Evolutionary conservation across 2,329 filamentous ascomycete genomes (phyloP).

Genomic region (Penicillium sp.): DNA sequence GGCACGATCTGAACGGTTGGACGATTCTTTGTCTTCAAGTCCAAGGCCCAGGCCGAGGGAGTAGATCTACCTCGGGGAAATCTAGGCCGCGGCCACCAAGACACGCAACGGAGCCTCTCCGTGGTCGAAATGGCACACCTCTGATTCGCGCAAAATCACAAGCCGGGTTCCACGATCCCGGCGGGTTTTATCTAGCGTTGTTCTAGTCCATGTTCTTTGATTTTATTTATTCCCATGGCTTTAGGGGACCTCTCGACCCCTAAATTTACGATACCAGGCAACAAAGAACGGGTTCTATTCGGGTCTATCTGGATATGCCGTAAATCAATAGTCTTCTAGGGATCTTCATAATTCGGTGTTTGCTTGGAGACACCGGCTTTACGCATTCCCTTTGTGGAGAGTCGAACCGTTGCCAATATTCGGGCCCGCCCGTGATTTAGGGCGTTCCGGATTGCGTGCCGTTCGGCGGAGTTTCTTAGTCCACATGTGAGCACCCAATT

Average conservation of each 20-base stretch:
- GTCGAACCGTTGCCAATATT: not conserved
- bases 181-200: not conserved
- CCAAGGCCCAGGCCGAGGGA: not conserved
- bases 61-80: not conserved
- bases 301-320: not conserved
- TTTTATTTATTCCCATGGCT: not conserved
- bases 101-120: conserved; percentile 2
- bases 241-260: not conserved
- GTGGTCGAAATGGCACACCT: not conserved
- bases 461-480: not conserved
- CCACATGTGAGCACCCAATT: not conserved
- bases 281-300: not conserved
- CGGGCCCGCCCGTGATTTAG: not conserved
- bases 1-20: not conserved
- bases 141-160: conserved; percentile 16
- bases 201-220: not conserved
- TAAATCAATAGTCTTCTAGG: not conserved
- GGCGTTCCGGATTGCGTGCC: not conserved
- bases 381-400: not conserved
- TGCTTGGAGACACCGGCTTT: not conserved
- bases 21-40: not conserved
- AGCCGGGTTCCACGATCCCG: conserved; percentile 3
- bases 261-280: not conserved
- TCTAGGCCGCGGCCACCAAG: not conserved
- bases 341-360: not conserved